phyloP scores from a whole-genome alignment of 495 filamentous ascomycete genomes.

The Daldinia caldariorum region DNA sequence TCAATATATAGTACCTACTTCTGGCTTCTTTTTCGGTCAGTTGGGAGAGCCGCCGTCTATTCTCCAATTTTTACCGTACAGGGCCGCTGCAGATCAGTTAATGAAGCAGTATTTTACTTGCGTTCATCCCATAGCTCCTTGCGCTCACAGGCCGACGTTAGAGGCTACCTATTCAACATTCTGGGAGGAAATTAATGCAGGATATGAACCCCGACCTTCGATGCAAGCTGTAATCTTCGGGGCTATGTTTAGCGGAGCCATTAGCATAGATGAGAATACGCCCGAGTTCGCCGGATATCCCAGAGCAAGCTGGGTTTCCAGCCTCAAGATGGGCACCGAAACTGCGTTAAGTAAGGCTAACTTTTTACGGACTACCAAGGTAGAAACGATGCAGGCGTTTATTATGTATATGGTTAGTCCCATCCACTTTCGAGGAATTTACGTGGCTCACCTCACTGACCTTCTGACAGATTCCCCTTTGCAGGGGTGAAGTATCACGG shows the following conservation, averaged over 20 bases:
- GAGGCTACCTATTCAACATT: slow-evolving; percentile 69
- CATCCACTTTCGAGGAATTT: background rate
- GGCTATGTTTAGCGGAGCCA: slow-evolving; percentile 71
- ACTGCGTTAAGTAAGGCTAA: slow-evolving; percentile 70
- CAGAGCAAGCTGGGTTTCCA: slow-evolving; percentile 64
- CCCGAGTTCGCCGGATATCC: slow-evolving; percentile 59
- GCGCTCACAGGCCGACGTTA: slow-evolving; percentile 72
- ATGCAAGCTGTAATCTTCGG: slow-evolving; percentile 73
- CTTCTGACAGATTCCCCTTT: slow-evolving; percentile 68
- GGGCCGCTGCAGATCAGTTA: slow-evolving; percentile 62
- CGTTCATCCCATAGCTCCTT: slow-evolving; percentile 72
- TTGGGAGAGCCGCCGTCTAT: slow-evolving; percentile 58
- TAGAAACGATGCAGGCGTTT: slow-evolving; percentile 77
- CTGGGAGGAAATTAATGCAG: slow-evolving; percentile 65
- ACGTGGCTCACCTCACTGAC: slow-evolving; percentile 27
- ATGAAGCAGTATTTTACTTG: slow-evolving; percentile 70
- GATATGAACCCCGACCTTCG: slow-evolving; percentile 68
- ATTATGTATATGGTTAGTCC: slow-evolving; percentile 73
- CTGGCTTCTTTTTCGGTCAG: slow-evolving; percentile 73
- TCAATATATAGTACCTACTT: slow-evolving; percentile 66
- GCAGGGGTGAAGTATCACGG: slow-evolving; percentile 73
- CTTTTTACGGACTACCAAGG: slow-evolving; percentile 73
- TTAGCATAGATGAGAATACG: slow-evolving; percentile 67
- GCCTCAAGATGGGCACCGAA: slow-evolving; percentile 71
- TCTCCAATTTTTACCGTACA: slow-evolving; percentile 65